These are phyloP conservation scores for Lophiostoma macrostomum DNA, from an alignment of 495 filamentous ascomycete genomes.

Conservation along the genomic window DNA sequence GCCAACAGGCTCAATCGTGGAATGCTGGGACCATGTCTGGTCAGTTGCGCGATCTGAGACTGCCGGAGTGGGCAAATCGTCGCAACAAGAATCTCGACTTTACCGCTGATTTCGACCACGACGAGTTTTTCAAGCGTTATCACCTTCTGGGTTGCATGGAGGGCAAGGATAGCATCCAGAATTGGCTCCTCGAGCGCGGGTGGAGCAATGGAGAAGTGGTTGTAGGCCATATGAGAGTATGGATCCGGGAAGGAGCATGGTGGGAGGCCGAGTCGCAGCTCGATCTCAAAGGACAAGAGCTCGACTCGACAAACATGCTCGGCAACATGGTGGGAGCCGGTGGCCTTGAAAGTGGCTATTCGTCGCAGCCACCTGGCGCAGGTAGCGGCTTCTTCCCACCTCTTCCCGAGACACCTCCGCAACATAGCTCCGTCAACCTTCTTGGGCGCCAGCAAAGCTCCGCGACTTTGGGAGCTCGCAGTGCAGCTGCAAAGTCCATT, in stretches of 20 bases:
- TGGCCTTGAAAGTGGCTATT: conserved; percentile 62
- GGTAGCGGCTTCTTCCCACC: conserved; percentile 70
- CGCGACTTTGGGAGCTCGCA: conserved; percentile 58
- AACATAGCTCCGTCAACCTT: conserved; percentile 70
- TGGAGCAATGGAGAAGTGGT: conserved; percentile 98
- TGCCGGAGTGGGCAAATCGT: conserved; percentile 95
- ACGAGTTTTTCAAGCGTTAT: conserved; percentile 86
- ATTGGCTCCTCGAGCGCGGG: conserved; percentile 89
- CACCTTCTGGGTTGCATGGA: conserved; percentile 79
- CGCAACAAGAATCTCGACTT: conserved; percentile 92
- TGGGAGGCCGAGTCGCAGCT: conserved; percentile 98
- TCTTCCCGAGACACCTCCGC: conserved; percentile 58
- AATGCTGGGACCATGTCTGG: conserved; percentile 87
- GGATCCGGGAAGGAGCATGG: conserved; percentile 93
- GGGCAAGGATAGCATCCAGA: conserved; percentile 89
- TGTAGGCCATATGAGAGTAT: conserved; percentile 83
- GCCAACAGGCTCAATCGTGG: conserved; percentile 69
- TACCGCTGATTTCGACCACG: conserved; percentile 91
- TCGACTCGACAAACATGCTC: conserved; percentile 48
- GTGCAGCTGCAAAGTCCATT: conserved; percentile 62
- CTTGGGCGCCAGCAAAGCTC: conserved; percentile 58
- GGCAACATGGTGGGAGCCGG: conserved; percentile 45
- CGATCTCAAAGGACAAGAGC: conserved; percentile 68
- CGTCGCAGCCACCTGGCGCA: conserved; percentile 45
- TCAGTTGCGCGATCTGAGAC: conserved; percentile 85